Base-by-base conservation (phyloP, 768 basidiomycete genomes). In the Tulasnella sp. region DNA sequence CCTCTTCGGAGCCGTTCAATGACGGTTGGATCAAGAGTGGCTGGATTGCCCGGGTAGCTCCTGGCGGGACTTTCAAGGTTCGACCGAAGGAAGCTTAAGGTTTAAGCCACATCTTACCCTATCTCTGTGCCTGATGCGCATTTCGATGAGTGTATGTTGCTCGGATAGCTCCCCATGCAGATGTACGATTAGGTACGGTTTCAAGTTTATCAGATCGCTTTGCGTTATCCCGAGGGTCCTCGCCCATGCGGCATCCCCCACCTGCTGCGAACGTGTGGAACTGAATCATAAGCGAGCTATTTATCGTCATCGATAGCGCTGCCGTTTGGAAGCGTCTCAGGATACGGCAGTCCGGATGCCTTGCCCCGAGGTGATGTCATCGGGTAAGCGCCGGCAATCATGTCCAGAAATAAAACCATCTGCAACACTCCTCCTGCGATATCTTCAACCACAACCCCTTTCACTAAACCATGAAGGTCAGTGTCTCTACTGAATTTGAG, bases 11-110 rank as follows among this genome's bases (percentile, higher is more conserved):
- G 80, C 78, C 82, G 83, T 67, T 82, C 81, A 68, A 81, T 81
- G 37, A 52, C 29, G 71, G 76, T 1, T 85, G 84, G 84, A 69
- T 82, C 19, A 78, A 79, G 34, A 83, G 80, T 1, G 83, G 82
- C 9, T 78, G 81, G 54, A 79, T 78, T 17, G 84, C 83, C 11
- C 82, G 79, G 71, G 84, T 83, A 14, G 79, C 81, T 29, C 77
- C 83, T 8, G 84, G 84, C 49, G 84, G 84, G 31, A 82, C 82
- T 15, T 85, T 85, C 81, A 82, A 83, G 77, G 80, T 83, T 54
- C 72, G 37, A 54, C 42, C 72, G 45, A 49, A 9, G 52, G n/a
- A 54, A 54, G 52, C 52, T 58, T 45, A 49, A 54, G 45, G 72
- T 72, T 69, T 69, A 22, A 69, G 34, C 68, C 52, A 17, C n/a